Base-by-base conservation (phyloP, 192 early-diverging fungal genomes). In the Linderina pennispora region DNA sequence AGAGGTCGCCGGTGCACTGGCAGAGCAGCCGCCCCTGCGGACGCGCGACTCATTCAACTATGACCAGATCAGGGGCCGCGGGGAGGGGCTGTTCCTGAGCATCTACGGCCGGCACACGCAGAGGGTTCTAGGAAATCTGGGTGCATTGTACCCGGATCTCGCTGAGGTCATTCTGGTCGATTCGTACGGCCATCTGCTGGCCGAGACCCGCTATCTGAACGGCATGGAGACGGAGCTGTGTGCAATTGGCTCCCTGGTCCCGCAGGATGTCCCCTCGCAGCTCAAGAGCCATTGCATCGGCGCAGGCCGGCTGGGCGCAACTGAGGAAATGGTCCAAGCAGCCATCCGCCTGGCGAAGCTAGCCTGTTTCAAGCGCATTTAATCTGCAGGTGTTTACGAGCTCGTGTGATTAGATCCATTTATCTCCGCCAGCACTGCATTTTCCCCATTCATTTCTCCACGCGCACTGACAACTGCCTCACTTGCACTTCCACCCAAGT, bases 281-380 rank as follows among this genome's bases (percentile, higher is more conserved):
- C 63, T 66, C 21, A 66, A 66, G 33, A 66, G 56, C 51, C 63
- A 66, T n/a, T 58, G 51, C 32, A 35, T 59, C 24, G 63, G 63
- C n/a, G 63, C 63, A 4, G 36, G 22, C 8, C 43, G 52, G 9
- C 43, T 66, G 8, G 63, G 63, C 8, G 63, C 63, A 3, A 49
- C 55, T 2, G 56, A 66, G 15, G 47, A 53, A 2, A 50, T 55
- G 53, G 43, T 66, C 9, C 63, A 66, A 36, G 52, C 51, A 8
- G 56, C 52, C 2, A 16, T 66, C n/a, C 45, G 55, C 3, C 47
- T 66, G 36, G 63, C 63, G 18, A 58, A 54, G 35, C 28, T 58
- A 7, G 23, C 54, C 23, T n/a, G n/a, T n/a, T n/a, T n/a, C n/a
- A n/a, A n/a, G n/a, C n/a, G n/a, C n/a, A n/a, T n/a, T n/a, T n/a